Percentiles rank a stretch among this genome's conserved stretches.
Evolutionary conservation across 257 asterid genomes (phyloP).

Genomic region (Solanum neorickii): DNA sequence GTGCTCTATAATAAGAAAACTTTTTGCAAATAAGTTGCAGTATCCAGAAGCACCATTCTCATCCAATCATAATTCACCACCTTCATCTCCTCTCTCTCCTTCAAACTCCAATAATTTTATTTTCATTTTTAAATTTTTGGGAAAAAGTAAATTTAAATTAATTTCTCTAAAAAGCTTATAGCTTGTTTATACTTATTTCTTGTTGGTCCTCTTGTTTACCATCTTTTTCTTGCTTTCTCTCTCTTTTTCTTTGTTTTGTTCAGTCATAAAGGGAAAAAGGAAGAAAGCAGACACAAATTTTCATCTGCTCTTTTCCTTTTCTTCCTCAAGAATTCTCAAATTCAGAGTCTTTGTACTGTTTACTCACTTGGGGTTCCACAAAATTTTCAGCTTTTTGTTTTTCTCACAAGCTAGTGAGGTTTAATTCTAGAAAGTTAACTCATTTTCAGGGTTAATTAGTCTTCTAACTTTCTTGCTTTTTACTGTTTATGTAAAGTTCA

Average conservation of each 20-base stretch:
- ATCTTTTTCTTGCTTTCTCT: constrained; percentile 18
- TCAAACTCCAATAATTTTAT: not conserved
- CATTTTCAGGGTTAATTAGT: not conserved
- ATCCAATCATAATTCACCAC: constrained; percentile 76
- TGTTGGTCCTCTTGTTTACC: constrained; percentile 5
- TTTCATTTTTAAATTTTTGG: not conserved
- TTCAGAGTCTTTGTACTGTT: constrained; percentile 11
- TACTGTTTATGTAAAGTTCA: not conserved
- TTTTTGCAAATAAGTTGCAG: constrained; percentile 38
- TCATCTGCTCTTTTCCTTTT: constrained; percentile 23
- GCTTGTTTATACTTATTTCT: constrained; percentile 5
- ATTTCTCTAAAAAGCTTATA: constrained; percentile 31
- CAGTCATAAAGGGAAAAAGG: constrained; percentile 22
- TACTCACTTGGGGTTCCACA: constrained; percentile 21
- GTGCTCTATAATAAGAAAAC: constrained; percentile 9
- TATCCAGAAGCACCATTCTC: constrained; percentile 57
- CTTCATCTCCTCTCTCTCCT: constrained; percentile 6
- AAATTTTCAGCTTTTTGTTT: constrained; percentile 29
- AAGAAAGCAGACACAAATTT: constrained; percentile 33
- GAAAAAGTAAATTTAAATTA: constrained; percentile 14
- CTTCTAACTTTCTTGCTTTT: not conserved
- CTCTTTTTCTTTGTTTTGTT: constrained; percentile 12
- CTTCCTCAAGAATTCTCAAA: constrained; percentile 12
- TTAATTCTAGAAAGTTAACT: not conserved
- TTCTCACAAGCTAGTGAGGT: constrained; percentile 11